These are phyloP conservation scores for Tricholoma terreum DNA, from an alignment of 768 basidiomycete species.

Conservation along the genomic window DNA sequence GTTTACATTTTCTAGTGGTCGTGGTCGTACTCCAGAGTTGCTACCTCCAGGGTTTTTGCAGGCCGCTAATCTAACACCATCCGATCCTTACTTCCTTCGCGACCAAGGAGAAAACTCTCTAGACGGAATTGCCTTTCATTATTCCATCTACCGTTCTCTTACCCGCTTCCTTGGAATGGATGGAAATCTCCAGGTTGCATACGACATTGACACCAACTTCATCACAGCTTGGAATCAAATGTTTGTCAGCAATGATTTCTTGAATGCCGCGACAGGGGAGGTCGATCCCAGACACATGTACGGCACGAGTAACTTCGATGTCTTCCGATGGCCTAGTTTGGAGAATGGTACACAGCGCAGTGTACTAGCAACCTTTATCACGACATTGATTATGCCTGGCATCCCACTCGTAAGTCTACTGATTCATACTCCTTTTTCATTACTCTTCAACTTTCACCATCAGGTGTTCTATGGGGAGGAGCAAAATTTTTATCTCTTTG, in stretches of 20 bases:
- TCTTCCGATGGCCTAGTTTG: slow-evolving; percentile 90
- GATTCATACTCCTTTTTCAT: background rate
- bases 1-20: slow-evolving; percentile 54
- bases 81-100: slow-evolving; percentile 75
- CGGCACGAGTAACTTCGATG: slow-evolving; percentile 92
- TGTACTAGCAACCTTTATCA: slow-evolving; percentile 75
- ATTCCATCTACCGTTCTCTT: slow-evolving; percentile 86
- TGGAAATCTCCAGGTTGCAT: slow-evolving; percentile 88
- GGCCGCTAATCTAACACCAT: slow-evolving; percentile 63
- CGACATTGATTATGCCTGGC: slow-evolving; percentile 81
- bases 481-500: slow-evolving; percentile 84
- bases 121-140: slow-evolving; percentile 88
- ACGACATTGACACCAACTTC: slow-evolving; percentile 80
- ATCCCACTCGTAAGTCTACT: slow-evolving; percentile 60
- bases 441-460: slow-evolving; percentile 4
- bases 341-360: slow-evolving; percentile 80
- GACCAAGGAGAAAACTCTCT: slow-evolving; percentile 56
- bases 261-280: slow-evolving; percentile 62
- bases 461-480: slow-evolving; percentile 90
- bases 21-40: slow-evolving; percentile 79
- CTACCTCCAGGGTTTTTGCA: slow-evolving; percentile 63
- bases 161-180: slow-evolving; percentile 94
- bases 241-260: slow-evolving; percentile 83
- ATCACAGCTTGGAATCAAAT: slow-evolving; percentile 90
- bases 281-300: slow-evolving; percentile 88